Evolutionary conservation across 768 basidiomycete genomes (phyloP).

Genomic region (Suillus bovinus): DNA sequence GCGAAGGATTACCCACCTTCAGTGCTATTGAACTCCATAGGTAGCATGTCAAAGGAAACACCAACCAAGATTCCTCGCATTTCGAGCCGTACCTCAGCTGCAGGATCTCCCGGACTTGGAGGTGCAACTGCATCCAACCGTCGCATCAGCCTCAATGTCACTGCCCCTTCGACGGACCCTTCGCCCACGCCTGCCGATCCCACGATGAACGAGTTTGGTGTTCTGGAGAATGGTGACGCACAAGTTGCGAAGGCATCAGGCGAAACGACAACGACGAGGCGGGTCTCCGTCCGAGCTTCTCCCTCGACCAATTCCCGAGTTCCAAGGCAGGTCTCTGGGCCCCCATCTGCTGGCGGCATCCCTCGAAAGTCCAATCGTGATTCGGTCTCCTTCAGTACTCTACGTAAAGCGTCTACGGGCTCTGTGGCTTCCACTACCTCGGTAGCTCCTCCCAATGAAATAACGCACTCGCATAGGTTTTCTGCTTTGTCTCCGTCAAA

Average conservation of each 20-base stretch:
- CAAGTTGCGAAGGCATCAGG: conserved; percentile 43
- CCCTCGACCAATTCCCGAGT: conserved; percentile 62
- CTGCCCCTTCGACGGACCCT: conserved; percentile 58
- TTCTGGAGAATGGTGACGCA: conserved; percentile 63
- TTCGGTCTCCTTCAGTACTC: conserved; percentile 72
- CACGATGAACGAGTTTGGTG: conserved; percentile 75
- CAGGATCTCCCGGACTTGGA: conserved; percentile 69
- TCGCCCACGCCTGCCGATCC: conserved; percentile 55
- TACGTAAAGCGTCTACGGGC: conserved; percentile 82
- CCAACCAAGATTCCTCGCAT: conserved; percentile 94
- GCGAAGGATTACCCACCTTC: conserved; percentile 55
- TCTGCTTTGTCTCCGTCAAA: conserved; percentile 86
- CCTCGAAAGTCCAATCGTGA: conserved; percentile 75
- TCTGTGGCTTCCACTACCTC: conserved; percentile 73
- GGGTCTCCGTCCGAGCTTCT: conserved; percentile 63
- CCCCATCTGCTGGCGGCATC: conserved; percentile 44
- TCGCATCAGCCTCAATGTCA: conserved; percentile 64
- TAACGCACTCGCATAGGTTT: conserved; percentile 55
- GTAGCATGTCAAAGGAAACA: conserved; percentile 71
- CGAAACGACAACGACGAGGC: conserved; percentile 40
- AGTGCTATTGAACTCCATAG: conserved; percentile 51
- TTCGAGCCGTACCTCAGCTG: conserved; percentile 78
- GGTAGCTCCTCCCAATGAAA: conserved; percentile 42
- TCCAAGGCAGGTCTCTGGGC: conserved; percentile 62
- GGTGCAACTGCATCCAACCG: conserved; percentile 56